A percentile compares a stretch with the other conserved stretches of the same genome.
phyloP scores from a whole-genome alignment of 345 rosid species.

The Brassica napus region Da-Ae NC_063452.1:21387501-21388000 shows the following conservation, averaged over 20 bases:
- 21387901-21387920: not conserved
- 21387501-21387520: too few relatives aligned
- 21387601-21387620: too few relatives aligned
- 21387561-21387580: too few relatives aligned
- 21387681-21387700: not conserved
- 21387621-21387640: too few relatives aligned
- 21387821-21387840: not conserved
- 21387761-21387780: not conserved
- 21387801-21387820: not conserved
- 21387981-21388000: not conserved
- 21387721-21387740: not conserved
- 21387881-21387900: not conserved
- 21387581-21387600: too few relatives aligned
- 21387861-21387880: not conserved
- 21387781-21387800: not conserved
- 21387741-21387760: not conserved
- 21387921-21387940: not conserved
- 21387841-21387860: not conserved
- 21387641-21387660: not conserved
- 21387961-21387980: not conserved
- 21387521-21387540: too few relatives aligned
- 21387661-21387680: not conserved
- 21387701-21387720: not conserved
- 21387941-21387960: not conserved
- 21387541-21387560: too few relatives aligned